Evolutionary conservation across 1,284 basidiomycete species (phyloP), one percentile per base, ranked within the genome.

Genomic region (Naganishia cerealis): DNA sequence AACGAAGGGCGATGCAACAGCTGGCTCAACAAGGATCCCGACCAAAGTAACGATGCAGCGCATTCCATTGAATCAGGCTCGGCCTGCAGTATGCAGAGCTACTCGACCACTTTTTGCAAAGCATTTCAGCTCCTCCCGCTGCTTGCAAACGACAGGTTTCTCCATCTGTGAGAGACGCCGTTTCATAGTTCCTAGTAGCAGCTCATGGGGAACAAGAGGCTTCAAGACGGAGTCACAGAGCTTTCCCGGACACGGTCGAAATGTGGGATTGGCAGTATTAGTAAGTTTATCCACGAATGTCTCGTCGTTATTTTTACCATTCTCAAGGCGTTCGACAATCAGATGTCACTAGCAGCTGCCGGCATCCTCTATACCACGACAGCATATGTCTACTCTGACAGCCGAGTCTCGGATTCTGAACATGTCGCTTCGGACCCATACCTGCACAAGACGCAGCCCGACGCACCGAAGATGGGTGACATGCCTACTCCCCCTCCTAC

Each of bases 401-500:
- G 61, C 16, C 50, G 42, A 10, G 8, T 15, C 24, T 63, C 61
- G 6, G 46, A 53, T 7, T 54, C 54, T 2, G 67, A 65, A 15
- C 38, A 63, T 33, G 43, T 61, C 16, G 39, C 39, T 0, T 62
- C 61, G 16, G 67, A 68, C 42, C 67, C 67, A 15, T 63, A 68
- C 26, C 24, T 57, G 16, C 43, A 57, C n/a, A 59, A 57, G 29
- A 16, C 38, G 7, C 69, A 70, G n/a, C 69, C 69, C 12, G 69
- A 70, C 43, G 50, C 42, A 54, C 55, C 66, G 24, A 21, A 15
- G 2, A 29, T 24, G 1, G 61, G 61, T 42, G 61, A 52, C 18
- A 57, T 67, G 42, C 66, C 66, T 48, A 48, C 67, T 39, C 66
- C 69, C 13, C 21, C 54, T n/a, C 53, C 56, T 1, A 67, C 66